These are phyloP conservation scores for Dunaliella sp. DNA, from an alignment of 139 green algal species.

Conservation along the genomic window DNA sequence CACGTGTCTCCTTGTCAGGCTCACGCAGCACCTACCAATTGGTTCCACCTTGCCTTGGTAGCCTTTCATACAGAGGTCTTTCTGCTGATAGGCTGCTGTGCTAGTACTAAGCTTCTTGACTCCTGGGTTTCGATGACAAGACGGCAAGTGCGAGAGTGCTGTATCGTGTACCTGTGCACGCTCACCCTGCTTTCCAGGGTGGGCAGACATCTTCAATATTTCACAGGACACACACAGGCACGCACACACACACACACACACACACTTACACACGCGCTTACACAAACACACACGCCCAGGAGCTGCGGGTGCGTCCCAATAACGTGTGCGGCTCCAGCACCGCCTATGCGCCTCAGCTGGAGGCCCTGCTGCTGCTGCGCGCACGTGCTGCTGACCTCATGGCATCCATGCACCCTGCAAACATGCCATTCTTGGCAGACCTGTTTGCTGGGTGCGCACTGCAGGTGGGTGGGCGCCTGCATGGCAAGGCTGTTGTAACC, in stretches of 20 bases:
- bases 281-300: background rate
- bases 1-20: background rate
- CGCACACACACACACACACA: background rate
- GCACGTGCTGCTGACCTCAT: slow-evolving; percentile 38
- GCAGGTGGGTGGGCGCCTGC: slow-evolving; percentile 27
- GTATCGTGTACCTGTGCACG: no score
- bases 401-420: slow-evolving; percentile 47
- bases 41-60: no score
- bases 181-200: no score
- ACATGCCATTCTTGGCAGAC: slow-evolving; percentile 58
- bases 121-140: no score
- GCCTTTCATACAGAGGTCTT: no score
- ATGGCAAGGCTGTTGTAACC: no score
- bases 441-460: slow-evolving; percentile 59
- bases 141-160: no score
- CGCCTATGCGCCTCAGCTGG: background rate
- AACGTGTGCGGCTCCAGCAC: background rate
- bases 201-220: no score
- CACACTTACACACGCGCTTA: background rate
- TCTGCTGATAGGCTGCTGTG: no score
- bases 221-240: background rate
- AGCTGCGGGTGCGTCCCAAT: background rate
- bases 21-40: no score
- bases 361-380: slow-evolving; percentile 38
- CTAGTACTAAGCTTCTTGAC: no score